phyloP scores from a whole-genome alignment of 108 stramenopile species.

The Discostella pseudostelligera region DNA sequence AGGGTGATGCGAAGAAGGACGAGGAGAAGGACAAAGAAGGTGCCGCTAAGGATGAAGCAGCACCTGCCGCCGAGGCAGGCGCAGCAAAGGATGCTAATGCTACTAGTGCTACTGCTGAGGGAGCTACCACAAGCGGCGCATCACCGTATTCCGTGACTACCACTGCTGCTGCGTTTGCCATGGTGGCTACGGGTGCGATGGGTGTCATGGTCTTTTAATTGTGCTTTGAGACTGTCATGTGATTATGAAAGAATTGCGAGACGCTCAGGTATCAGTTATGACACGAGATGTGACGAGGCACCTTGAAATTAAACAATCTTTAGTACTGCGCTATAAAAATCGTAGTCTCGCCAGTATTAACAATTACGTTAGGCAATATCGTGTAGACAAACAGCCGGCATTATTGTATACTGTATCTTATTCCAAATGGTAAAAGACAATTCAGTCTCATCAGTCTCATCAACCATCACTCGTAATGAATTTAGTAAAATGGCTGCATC shows the following conservation, averaged over 20 bases:
- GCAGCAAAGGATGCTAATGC: neutral
- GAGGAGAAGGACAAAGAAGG: neutral
- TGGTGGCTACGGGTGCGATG: conserved; percentile 6
- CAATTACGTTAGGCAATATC: too few relatives aligned
- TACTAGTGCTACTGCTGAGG: neutral
- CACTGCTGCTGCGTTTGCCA: neutral
- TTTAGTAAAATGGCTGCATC: conserved; percentile 33
- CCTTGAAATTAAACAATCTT: too few relatives aligned
- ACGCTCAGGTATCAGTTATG: too few relatives aligned
- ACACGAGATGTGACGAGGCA: too few relatives aligned
- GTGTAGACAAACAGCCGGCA: too few relatives aligned
- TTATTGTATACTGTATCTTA: too few relatives aligned
- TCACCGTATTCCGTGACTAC: neutral
- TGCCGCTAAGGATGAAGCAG: neutral
- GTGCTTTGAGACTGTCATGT: too few relatives aligned
- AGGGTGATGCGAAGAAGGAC: neutral
- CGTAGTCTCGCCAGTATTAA: too few relatives aligned
- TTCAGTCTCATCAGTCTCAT: conserved; percentile 41
- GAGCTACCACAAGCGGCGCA: neutral
- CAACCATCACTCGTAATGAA: conserved; percentile 37
- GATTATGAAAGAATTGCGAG: too few relatives aligned
- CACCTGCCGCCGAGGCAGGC: neutral
- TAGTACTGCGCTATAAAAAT: too few relatives aligned
- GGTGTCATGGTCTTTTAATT: conserved; percentile 25
- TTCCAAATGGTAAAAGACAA: conserved; percentile 41